phyloP scores from a whole-genome alignment of 1,284 basidiomycete species.

The Phellinidium pouzarii region DNA sequence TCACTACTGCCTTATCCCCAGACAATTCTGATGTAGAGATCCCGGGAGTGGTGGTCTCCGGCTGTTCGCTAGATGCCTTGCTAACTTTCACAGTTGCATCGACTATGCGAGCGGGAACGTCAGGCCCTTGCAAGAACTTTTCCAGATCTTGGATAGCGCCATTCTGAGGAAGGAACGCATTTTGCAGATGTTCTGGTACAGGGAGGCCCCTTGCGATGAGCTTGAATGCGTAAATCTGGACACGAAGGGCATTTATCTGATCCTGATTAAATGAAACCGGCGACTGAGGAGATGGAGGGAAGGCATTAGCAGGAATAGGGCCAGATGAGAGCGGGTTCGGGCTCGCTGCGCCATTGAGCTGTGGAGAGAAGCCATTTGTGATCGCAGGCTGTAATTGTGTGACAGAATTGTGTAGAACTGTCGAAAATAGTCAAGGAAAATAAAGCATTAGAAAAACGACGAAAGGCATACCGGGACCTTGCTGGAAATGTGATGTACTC shows the following conservation, averaged over 20 bases:
- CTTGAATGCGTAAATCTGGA: conserved; percentile 89
- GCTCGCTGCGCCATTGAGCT: conserved; percentile 19
- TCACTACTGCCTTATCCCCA: conserved; percentile 25
- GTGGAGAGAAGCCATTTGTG: conserved; percentile 22
- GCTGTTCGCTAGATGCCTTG: conserved; percentile 46
- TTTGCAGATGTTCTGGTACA: conserved; percentile 74
- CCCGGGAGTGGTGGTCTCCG: conserved; percentile 22
- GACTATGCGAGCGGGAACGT: conserved; percentile 57
- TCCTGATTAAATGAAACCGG: conserved; percentile 79
- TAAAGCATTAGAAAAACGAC: neutral
- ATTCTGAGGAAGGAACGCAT: conserved; percentile 65
- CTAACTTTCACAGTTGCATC: conserved; percentile 77
- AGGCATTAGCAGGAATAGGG: conserved; percentile 26
- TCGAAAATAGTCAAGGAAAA: neutral
- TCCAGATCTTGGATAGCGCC: conserved; percentile 56
- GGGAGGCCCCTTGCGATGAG: conserved; percentile 74
- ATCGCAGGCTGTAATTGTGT: conserved; percentile 13
- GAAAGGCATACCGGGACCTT: conserved; percentile 10
- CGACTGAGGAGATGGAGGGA: conserved; percentile 37
- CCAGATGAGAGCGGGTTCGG: conserved; percentile 28
- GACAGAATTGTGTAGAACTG: conserved; percentile 14
- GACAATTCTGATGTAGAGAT: conserved; percentile 14
- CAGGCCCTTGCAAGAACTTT: conserved; percentile 51
- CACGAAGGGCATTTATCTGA: conserved; percentile 79
- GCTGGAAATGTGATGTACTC: conserved; percentile 15